Evolutionary conservation across 225 moss, liverwort and hornwort genomes (phyloP), one percentile per base, ranked within the genome.

Genomic region (Marchantia paleacea): DNA sequence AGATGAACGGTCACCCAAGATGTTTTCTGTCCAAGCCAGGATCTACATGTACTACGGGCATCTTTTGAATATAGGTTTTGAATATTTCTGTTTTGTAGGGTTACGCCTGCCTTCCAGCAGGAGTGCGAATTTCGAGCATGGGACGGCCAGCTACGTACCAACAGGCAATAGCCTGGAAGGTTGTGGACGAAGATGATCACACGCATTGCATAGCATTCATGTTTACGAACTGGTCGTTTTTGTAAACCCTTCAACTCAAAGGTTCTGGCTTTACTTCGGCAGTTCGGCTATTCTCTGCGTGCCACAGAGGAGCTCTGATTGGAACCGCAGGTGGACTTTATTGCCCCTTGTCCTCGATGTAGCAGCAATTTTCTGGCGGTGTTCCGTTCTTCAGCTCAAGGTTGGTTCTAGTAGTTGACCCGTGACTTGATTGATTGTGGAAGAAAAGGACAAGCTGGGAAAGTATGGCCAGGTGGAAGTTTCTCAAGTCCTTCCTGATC

Each of bases 201-300:
- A 90, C 93, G 48, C 92, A 90, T 78, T 97, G 97, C 84, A 92
- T 97, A 79, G 94, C 97, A 26, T 97, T 94, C 80, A 86, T 97
- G 69, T 94, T 94, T 77, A 87, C 89, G 83, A 92, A 90, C 81
- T 94, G 97, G 97, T 91, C 97, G 7, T 93, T 93, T 52, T 80
- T 93, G 83, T 89, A 82, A 52, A 85, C 71, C 58, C 22, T 18
- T 75, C 20, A 26, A 50, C 12, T 18, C 62, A 10, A 13, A 24
- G 55, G 39, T 69, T 31, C 29, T 26, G 69, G 69, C 29, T 12
- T 18, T 50, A 10, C 72, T 52, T 24, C 57, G 16, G 60, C 47
- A 14, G 30, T 18, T 3, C 20, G 30, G 60, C 61, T 8, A 15
- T 63, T 20, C 39, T 39, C 4, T 26, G 64, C 26, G 68, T 26